Conservation (phyloP, 2,329 filamentous ascomycete genomes). For the Fusarium sp. region DNA sequence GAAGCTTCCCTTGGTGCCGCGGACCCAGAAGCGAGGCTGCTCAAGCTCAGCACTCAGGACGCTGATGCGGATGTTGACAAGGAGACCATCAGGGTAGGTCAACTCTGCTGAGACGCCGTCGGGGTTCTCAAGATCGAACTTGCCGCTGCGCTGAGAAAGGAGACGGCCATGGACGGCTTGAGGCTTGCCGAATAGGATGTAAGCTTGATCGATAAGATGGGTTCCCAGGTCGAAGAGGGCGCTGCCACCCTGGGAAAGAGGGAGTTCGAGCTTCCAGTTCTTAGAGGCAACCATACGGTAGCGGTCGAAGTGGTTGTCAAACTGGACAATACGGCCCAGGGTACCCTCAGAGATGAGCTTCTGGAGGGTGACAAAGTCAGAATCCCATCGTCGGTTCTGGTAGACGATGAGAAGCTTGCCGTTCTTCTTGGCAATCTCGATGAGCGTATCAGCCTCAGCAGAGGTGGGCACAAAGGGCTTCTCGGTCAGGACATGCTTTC, state of each 20-base stretch:
- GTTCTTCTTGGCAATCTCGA: constrained; percentile 64
- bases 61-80: constrained; percentile 77
- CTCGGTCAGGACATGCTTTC: constrained; percentile 84
- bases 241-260: constrained; percentile 72
- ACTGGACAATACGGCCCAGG: constrained; percentile 80
- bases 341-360: constrained; percentile 69
- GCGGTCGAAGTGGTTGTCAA: constrained; percentile 84
- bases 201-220: constrained; percentile 81
- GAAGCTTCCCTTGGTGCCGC: constrained; percentile 80
- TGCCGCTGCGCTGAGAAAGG: constrained; percentile 71
- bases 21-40: constrained; percentile 82
- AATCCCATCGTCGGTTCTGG: constrained; percentile 83
- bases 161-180: constrained; percentile 75
- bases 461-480: constrained; percentile 84
- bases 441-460: constrained; percentile 74
- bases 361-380: constrained; percentile 78
- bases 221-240: constrained; percentile 81
- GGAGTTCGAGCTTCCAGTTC: constrained; percentile 75
- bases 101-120: constrained; percentile 74
- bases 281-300: constrained; percentile 71
- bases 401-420: constrained; percentile 73
- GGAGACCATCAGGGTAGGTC: constrained; percentile 71
- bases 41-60: constrained; percentile 75
- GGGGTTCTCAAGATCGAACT: constrained; percentile 61
- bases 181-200: constrained; percentile 77